Conservation (phyloP, 495 filamentous ascomycete genomes). For the Podospora appendiculata region DNA sequence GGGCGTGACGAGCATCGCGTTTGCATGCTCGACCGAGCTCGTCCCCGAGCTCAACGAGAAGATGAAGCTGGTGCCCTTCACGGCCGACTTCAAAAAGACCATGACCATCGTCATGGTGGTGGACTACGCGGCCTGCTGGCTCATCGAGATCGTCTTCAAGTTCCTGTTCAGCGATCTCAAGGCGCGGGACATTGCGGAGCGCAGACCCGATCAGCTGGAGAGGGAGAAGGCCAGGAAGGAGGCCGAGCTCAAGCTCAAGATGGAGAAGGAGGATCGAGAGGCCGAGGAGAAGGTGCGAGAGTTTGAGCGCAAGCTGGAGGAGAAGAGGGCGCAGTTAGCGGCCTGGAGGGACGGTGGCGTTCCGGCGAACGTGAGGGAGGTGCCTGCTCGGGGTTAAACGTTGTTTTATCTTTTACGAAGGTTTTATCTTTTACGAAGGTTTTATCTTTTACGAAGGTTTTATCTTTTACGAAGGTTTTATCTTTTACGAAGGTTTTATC, state of each 20-base stretch:
- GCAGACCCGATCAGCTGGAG: slow-evolving; percentile 81
- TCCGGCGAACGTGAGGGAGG: neutral
- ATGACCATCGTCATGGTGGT: slow-evolving; percentile 80
- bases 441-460: no score
- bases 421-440: no score
- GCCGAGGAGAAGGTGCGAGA: slow-evolving; percentile 43
- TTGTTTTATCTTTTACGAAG: no score
- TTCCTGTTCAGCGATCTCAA: slow-evolving; percentile 80
- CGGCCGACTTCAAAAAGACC: slow-evolving; percentile 76
- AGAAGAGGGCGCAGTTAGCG: slow-evolving; percentile 25
- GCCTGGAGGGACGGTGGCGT: slow-evolving; percentile 13
- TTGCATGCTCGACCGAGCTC: slow-evolving; percentile 94
- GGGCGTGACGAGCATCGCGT: slow-evolving; percentile 79
- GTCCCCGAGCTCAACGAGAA: slow-evolving; percentile 92
- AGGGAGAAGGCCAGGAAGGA: slow-evolving; percentile 60
- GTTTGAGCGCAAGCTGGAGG: slow-evolving; percentile 40
- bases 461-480: no score
- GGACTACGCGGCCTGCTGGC: slow-evolving; percentile 83
- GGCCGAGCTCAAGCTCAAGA: slow-evolving; percentile 49
- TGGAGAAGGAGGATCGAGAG: slow-evolving; percentile 40
- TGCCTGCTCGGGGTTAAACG: no score
- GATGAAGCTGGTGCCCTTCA: slow-evolving; percentile 91
- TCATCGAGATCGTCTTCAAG: slow-evolving; percentile 87
- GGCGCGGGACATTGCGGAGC: slow-evolving; percentile 86
- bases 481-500: no score